Evolutionary conservation across 257 asterid species (phyloP).

Genomic region (Solanum peruvianum): DNA sequence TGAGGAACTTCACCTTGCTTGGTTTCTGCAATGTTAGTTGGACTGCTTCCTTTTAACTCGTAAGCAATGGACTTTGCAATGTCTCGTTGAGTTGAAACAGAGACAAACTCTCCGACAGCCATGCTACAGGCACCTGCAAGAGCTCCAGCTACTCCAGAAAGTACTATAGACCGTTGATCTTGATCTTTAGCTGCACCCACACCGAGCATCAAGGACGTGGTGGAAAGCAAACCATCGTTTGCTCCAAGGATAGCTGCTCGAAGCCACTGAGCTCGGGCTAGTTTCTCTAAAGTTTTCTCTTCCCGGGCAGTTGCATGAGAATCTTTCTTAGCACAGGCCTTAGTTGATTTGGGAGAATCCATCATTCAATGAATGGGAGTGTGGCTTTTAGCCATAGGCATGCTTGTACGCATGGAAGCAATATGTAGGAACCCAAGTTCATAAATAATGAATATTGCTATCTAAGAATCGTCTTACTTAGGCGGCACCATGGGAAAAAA

Average conservation of each 20-base stretch:
- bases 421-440: slow-evolving; percentile 1
- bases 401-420: slow-evolving; percentile 6
- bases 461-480: background rate
- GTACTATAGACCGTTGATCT: slow-evolving; percentile 29
- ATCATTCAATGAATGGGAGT: slow-evolving; percentile 14
- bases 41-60: background rate
- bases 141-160: slow-evolving; percentile 53
- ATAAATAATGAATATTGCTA: background rate
- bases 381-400: slow-evolving; percentile 28
- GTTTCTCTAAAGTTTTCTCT: background rate
- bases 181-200: slow-evolving; percentile 48
- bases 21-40: background rate
- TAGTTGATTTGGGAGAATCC: slow-evolving; percentile 9
- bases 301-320: background rate
- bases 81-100: slow-evolving; percentile 54
- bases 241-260: slow-evolving; percentile 74
- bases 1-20: background rate
- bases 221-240: slow-evolving; percentile 49
- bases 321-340: slow-evolving; percentile 11
- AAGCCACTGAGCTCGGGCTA: slow-evolving; percentile 49
- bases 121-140: slow-evolving; percentile 66
- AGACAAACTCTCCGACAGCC: slow-evolving; percentile 58
- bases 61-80: slow-evolving; percentile 12
- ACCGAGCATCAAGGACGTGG: slow-evolving; percentile 54
- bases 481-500: slow-evolving; percentile 16